Evolutionary conservation across 306 rosid genomes (phyloP).

Genomic region (Fagus crenata): DNA sequence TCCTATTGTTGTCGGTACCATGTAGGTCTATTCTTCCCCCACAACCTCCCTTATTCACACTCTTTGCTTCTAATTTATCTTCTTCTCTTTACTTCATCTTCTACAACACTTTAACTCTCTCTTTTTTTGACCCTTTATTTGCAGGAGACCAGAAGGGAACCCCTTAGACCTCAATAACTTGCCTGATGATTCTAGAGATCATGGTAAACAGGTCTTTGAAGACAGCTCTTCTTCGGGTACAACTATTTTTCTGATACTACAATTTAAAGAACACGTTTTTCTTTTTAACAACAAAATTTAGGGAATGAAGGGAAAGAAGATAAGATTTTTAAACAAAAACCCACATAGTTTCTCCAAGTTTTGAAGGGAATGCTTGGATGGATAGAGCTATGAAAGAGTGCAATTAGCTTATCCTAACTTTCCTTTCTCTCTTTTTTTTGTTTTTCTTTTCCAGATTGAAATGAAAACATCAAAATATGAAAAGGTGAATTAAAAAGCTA

Average conservation of each 20-base stretch:
- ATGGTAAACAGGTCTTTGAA: conserved; percentile 60
- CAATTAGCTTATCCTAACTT: background rate
- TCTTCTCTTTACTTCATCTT: conserved; percentile 12
- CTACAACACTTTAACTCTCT: conserved; percentile 5
- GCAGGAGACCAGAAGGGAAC: conserved; percentile 79
- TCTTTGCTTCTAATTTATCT: conserved; percentile 16
- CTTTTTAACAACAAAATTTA: too few relatives aligned
- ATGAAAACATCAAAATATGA: background rate
- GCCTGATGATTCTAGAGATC: conserved; percentile 68
- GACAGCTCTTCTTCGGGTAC: conserved; percentile 49
- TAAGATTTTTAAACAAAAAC: background rate
- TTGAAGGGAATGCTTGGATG: background rate
- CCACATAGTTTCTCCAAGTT: background rate
- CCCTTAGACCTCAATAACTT: conserved; percentile 93
- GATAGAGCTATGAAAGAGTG: background rate
- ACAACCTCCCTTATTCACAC: conserved; percentile 7
- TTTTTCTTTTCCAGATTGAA: background rate
- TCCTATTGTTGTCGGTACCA: conserved; percentile 54
- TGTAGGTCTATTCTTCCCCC: conserved; percentile 68
- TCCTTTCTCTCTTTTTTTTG: background rate
- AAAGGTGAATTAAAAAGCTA: background rate
- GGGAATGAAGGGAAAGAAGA: background rate
- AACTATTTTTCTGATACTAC: background rate
- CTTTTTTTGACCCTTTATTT: conserved; percentile 16
- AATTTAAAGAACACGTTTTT: background rate